Percentiles rank a stretch among this genome's conserved stretches.
These are phyloP conservation scores for Tetrapisispora iriomotensis DNA, from an alignment of 805 yeast species.

Conservation along the genomic window DNA sequence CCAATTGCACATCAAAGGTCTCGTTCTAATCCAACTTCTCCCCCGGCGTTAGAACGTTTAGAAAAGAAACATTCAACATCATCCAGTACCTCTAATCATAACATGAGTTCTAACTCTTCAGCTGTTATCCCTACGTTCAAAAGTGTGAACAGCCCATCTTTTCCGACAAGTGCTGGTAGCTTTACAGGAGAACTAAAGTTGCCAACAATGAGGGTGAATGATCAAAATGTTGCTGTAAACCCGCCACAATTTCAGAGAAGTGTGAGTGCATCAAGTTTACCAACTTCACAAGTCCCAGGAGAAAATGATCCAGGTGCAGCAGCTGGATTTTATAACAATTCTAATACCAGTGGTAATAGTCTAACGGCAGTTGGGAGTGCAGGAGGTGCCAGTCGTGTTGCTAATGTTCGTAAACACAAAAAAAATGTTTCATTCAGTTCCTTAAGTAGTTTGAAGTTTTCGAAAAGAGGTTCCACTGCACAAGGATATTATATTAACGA, in stretches of 20 bases:
- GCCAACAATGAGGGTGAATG: constrained; percentile 16
- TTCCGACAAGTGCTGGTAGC: neutral
- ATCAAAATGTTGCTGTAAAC: constrained; percentile 8
- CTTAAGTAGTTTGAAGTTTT: constrained; percentile 27
- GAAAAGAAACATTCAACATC: constrained; percentile 5
- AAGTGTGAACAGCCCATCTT: neutral
- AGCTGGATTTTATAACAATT: constrained; percentile 13
- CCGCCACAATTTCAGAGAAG: neutral
- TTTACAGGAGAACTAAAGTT: constrained; percentile 1
- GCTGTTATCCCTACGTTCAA: neutral
- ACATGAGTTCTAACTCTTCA: neutral
- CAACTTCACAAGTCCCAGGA: constrained; percentile 14
- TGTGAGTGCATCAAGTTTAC: constrained; percentile 1
- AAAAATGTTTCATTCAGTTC: constrained; percentile 29
- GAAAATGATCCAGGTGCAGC: neutral
- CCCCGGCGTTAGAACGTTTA: constrained; percentile 5
- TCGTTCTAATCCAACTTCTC: neutral
- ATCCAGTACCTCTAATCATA: neutral
- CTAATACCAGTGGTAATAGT: constrained; percentile 19
- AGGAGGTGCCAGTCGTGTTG: constrained; percentile 13
- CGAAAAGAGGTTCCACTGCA: constrained; percentile 21
- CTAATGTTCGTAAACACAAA: constrained; percentile 25
- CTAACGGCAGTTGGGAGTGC: constrained; percentile 6
- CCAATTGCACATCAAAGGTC: constrained; percentile 18
- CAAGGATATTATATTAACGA: constrained; percentile 16